Conservation (phyloP, 2,329 filamentous ascomycete genomes). For the Monascus ruber region DNA sequence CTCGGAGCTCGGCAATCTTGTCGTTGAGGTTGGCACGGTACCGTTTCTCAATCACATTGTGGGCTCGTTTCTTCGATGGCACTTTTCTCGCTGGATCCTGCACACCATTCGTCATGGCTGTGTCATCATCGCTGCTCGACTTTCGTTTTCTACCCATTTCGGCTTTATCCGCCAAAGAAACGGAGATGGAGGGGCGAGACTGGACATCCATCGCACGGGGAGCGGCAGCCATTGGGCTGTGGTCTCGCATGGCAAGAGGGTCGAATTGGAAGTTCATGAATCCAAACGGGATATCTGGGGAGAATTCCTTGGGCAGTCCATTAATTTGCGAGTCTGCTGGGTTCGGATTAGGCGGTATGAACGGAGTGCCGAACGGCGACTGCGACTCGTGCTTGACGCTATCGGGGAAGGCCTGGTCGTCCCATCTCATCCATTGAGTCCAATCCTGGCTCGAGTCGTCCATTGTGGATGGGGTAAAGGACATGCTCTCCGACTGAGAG, state of each 20-base stretch:
- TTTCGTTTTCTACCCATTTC: constrained; percentile 53
- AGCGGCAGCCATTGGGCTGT: constrained; percentile 1
- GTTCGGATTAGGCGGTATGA: constrained; percentile 14
- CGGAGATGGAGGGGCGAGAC: constrained; percentile 9
- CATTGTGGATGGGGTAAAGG: constrained; percentile 9
- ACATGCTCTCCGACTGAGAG: constrained; percentile 8
- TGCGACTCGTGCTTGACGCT: constrained; percentile 15
- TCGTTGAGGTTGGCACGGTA: constrained; percentile 95
- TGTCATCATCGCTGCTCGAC: constrained; percentile 46
- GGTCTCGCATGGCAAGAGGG: constrained; percentile 2
- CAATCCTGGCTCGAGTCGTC: constrained; percentile 28
- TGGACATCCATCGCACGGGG: neutral
- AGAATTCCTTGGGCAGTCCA: constrained; percentile 15
- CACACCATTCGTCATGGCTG: constrained; percentile 33
- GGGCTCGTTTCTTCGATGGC: constrained; percentile 78
- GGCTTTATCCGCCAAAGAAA: constrained; percentile 15
- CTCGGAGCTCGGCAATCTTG: constrained; percentile 83
- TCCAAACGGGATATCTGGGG: constrained; percentile 20
- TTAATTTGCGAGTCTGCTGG: constrained; percentile 11
- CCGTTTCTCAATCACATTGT: constrained; percentile 97
- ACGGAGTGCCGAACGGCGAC: constrained; percentile 12
- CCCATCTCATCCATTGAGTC: constrained; percentile 37
- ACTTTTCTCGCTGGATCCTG: constrained; percentile 34
- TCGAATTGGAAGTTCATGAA: constrained; percentile 18
- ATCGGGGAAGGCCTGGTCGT: constrained; percentile 24